Evolutionary conservation across 768 basidiomycete genomes (phyloP), one percentile per base, ranked within the genome.

Genomic region (Leccinum rimulosum): DNA sequence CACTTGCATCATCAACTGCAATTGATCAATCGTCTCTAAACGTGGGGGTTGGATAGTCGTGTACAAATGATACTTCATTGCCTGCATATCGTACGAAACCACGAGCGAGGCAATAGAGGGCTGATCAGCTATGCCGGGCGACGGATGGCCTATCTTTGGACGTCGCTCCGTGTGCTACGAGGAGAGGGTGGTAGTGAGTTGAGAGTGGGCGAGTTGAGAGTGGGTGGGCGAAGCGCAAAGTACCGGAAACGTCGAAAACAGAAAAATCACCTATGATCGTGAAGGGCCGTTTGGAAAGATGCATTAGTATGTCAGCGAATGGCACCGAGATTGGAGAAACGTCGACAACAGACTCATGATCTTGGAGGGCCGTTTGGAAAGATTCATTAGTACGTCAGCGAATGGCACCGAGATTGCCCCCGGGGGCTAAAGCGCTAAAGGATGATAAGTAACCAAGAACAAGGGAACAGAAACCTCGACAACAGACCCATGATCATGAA

Each of bases 31-130:
- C 0, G 77, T 71, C 57, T 85, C 84, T 7, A 71, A 53, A 0
- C 83, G 73, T 0, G 84, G 80, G 1, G 71, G 61, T 57, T 86
- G 84, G 3, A 85, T 69, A 0, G 68, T 60, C 0, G 75, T 77
- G 0, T 74, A 55, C 0, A 82, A 75, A 6, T 70, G 49, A 52
- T 88, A 90, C 10, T 72, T 74, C 17, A 77, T 77, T 0, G 77
- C 82, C 0, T 69, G 57, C 1, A 0, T 14, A 54, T 89, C 84
- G 25, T 74, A 73, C 0, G 87, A 89, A 2, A 77, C 82, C 0
- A 90, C 88, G 0, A 89, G 64, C 2, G 81, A 78, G 0, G 87
- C 77, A 0, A 88, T 75, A 0, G 88, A 89, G 0, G 89, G 82
- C 8, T 76, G 83, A 35, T 76, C 70, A 0, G 70, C 63, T 0